Conservation (phyloP, 1,284 basidiomycete genomes). For the Psilocybe mexicana region DNA sequence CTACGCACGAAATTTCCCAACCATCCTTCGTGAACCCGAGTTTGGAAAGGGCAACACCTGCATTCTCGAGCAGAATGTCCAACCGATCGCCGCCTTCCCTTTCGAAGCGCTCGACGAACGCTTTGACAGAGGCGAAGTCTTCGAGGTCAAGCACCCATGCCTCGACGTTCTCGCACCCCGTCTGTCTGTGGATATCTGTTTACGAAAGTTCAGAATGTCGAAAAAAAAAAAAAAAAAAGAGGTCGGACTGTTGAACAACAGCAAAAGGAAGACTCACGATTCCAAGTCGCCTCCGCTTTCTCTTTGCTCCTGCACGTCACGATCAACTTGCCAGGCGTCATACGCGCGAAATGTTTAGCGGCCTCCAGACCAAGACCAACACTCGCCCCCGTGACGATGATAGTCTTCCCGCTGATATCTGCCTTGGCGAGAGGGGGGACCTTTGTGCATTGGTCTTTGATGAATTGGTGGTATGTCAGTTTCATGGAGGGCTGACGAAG, state of each 20-base stretch:
- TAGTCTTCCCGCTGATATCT: constrained; percentile 33
- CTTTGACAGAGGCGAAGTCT: constrained; percentile 35
- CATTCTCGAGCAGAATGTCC: constrained; percentile 37
- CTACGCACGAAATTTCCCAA: constrained; percentile 39
- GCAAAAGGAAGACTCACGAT: neutral
- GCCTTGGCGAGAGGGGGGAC: constrained; percentile 28
- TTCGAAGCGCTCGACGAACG: constrained; percentile 36
- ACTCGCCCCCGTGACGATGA: constrained; percentile 40
- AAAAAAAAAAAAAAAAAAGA: neutral
- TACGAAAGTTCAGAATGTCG: too few relatives aligned
- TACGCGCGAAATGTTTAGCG: constrained; percentile 42
- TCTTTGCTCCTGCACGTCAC: constrained; percentile 37
- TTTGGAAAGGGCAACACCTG: constrained; percentile 23
- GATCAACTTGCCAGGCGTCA: constrained; percentile 40
- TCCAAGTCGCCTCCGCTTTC: constrained; percentile 35
- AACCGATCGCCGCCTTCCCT: constrained; percentile 19
- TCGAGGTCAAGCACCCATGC: constrained; percentile 38
- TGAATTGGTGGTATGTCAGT: neutral
- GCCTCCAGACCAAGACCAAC: constrained; percentile 45
- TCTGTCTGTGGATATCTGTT: constrained; percentile 31
- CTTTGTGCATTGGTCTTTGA: constrained; percentile 27
- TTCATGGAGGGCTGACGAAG: neutral
- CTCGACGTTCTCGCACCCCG: constrained; percentile 31
- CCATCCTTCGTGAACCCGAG: constrained; percentile 33
- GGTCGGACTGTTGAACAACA: neutral